Conservation (phyloP, 192 early-diverging fungal genomes). For the Diversispora epigaea region DNA sequence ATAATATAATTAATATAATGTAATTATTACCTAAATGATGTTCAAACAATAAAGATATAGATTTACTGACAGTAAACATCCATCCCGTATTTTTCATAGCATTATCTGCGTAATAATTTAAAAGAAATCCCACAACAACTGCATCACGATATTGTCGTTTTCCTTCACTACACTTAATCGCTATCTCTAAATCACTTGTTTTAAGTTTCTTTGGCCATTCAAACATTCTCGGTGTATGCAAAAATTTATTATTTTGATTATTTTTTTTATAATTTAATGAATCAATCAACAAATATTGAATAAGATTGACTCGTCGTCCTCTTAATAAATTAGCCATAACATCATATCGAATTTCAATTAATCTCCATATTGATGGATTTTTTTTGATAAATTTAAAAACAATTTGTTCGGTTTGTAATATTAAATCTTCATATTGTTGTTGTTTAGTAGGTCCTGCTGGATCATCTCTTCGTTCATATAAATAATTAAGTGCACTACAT, state of each 20-base stretch:
- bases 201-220: background rate
- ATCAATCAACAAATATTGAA: background rate
- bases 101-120: constrained; percentile 17
- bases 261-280: background rate
- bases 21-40: background rate
- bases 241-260: background rate
- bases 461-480: constrained; percentile 7
- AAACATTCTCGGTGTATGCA: constrained; percentile 1
- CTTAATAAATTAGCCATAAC: background rate
- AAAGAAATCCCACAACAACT: background rate
- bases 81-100: constrained; percentile 21
- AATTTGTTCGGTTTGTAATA: background rate
- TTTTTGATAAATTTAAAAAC: background rate
- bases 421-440: background rate
- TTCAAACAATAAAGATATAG: constrained; percentile 2
- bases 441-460: background rate
- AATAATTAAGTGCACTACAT: background rate
- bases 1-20: background rate
- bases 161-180: background rate
- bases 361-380: constrained; percentile 9
- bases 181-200: constrained; percentile 12
- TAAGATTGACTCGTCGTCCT: background rate
- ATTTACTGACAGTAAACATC: background rate
- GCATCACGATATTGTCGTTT: background rate
- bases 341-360: constrained; percentile 6